Evolutionary conservation across 1,284 basidiomycete species (phyloP).

Genomic region (Sphagnurus paluster): DNA sequence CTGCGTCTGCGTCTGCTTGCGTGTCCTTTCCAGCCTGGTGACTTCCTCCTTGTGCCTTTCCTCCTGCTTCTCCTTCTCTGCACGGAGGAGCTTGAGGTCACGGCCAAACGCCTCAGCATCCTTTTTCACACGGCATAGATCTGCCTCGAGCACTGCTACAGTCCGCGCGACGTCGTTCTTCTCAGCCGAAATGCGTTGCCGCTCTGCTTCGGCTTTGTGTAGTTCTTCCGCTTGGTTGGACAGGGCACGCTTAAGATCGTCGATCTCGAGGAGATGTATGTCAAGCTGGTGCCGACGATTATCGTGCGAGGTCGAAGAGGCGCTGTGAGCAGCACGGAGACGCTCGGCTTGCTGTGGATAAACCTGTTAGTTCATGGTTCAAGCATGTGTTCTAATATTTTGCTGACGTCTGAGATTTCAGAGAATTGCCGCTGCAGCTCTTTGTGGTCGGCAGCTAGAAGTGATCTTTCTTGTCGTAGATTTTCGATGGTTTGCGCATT

Average conservation of each 20-base stretch:
- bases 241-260: slow-evolving; percentile 66
- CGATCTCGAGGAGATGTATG: slow-evolving; percentile 66
- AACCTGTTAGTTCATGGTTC: not conserved
- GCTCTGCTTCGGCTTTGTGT: slow-evolving; percentile 58
- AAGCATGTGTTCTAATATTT: slow-evolving; percentile 21
- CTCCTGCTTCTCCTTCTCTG: slow-evolving; percentile 66
- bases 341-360: slow-evolving; percentile 52
- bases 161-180: slow-evolving; percentile 61
- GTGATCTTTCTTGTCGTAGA: slow-evolving; percentile 69
- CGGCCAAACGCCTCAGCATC: slow-evolving; percentile 75
- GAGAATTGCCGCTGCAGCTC: slow-evolving; percentile 64
- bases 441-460: slow-evolving; percentile 67
- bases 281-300: slow-evolving; percentile 72
- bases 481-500: slow-evolving; percentile 70
- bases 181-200: slow-evolving; percentile 58
- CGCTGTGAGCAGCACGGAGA: slow-evolving; percentile 58
- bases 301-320: slow-evolving; percentile 68
- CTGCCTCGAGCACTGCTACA: slow-evolving; percentile 64
- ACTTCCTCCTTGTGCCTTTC: slow-evolving; percentile 53
- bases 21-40: slow-evolving; percentile 51
- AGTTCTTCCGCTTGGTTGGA: slow-evolving; percentile 65
- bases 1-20: slow-evolving; percentile 67
- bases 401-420: slow-evolving; percentile 70
- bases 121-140: slow-evolving; percentile 65
- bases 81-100: slow-evolving; percentile 67